Percentiles rank a stretch among this genome's conserved stretches.
phyloP scores from a whole-genome alignment of 495 filamentous ascomycete genomes.

The Podospora sp. region DNA sequence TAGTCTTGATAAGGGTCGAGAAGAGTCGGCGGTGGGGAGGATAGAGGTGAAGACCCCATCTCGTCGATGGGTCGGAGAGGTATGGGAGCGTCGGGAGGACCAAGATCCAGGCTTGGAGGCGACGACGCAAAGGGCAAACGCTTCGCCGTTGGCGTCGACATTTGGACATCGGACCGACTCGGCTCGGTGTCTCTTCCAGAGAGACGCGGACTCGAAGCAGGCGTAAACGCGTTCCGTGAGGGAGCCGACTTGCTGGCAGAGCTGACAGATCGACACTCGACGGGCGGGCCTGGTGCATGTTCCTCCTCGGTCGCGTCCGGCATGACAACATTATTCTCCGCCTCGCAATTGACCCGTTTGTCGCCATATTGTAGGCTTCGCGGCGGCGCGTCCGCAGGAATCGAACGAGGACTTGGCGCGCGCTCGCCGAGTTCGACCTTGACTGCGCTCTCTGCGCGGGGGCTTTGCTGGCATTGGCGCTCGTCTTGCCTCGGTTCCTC shows the following conservation, averaged over 20 bases:
- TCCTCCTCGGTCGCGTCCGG: conserved; percentile 14
- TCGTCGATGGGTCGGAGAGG: conserved; percentile 15
- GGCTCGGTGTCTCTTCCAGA: background rate
- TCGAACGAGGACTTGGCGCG: background rate
- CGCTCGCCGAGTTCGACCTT: background rate
- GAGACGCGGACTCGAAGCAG: conserved; percentile 22
- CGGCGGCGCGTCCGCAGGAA: background rate
- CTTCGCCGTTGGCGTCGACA: background rate
- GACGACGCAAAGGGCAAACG: conserved; percentile 20
- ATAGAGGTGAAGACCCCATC: conserved; percentile 47
- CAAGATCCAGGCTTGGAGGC: conserved; percentile 30
- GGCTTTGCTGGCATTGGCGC: background rate
- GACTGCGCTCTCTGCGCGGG: background rate
- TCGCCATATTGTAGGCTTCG: background rate
- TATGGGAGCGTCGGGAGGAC: conserved; percentile 8
- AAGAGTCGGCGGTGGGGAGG: conserved; percentile 47
- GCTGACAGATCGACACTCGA: conserved; percentile 5
- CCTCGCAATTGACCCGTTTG: background rate
- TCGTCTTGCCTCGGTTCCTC: background rate
- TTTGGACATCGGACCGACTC: background rate
- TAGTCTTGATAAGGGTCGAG: conserved; percentile 49
- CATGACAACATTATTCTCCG: conserved; percentile 11
- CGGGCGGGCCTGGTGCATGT: conserved; percentile 22
- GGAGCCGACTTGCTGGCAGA: background rate
- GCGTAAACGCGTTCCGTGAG: conserved; percentile 1